Percentiles rank a stretch among this genome's conserved stretches.
phyloP scores from a whole-genome alignment of 257 asterid species.

The Linderniella brevidens region DNA sequence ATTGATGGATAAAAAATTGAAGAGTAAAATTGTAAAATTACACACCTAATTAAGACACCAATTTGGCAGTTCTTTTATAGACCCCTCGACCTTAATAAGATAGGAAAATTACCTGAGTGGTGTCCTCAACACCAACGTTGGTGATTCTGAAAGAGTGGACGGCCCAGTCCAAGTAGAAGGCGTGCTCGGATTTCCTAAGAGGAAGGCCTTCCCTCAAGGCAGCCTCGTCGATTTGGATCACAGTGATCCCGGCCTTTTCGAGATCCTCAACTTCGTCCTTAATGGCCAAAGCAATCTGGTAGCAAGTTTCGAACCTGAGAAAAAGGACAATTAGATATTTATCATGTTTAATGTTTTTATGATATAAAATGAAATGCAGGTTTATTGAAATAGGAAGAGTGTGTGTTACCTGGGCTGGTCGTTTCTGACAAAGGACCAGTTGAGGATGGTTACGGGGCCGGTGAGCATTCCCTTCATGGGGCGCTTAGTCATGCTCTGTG shows the following conservation, averaged over 20 bases:
- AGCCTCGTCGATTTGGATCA: slow-evolving; percentile 56
- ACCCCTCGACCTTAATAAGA: slow-evolving; percentile 45
- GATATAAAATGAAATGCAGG: no score
- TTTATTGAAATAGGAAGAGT: neutral
- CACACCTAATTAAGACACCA: no score
- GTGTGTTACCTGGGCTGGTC: slow-evolving; percentile 77
- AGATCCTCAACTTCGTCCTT: slow-evolving; percentile 58
- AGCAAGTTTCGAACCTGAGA: slow-evolving; percentile 39
- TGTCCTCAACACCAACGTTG: slow-evolving; percentile 31
- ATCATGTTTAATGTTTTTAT: no score
- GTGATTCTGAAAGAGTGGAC: slow-evolving; percentile 63
- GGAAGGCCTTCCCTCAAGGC: slow-evolving; percentile 59
- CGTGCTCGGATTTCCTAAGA: slow-evolving; percentile 47
- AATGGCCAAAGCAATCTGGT: slow-evolving; percentile 54
- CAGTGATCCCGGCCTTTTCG: slow-evolving; percentile 39
- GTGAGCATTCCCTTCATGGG: slow-evolving; percentile 99
- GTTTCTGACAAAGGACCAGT: slow-evolving; percentile 93
- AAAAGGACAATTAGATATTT: slow-evolving; percentile 1
- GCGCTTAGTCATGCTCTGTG: slow-evolving; percentile 98
- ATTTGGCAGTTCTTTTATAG: no score
- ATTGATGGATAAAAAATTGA: no score
- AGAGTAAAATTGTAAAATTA: no score
- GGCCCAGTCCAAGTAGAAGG: slow-evolving; percentile 58
- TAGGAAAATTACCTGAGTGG: slow-evolving; percentile 5
- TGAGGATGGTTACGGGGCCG: slow-evolving; percentile 95